Conservation (phyloP, 257 asterid genomes). For the Capsicum rhomboideum region DNA sequence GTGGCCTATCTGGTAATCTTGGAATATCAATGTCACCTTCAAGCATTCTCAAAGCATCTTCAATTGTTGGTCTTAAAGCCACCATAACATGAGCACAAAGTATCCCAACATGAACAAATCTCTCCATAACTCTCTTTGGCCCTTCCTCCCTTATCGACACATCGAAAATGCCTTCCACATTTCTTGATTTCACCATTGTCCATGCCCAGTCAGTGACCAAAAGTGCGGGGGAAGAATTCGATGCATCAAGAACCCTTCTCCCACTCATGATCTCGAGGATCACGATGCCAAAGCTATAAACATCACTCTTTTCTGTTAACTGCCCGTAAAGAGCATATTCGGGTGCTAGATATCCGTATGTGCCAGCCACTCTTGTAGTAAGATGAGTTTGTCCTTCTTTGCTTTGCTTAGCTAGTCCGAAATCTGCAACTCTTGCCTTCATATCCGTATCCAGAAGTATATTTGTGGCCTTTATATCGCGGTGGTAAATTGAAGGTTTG, state of each 20-base stretch:
- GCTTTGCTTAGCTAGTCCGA: slow-evolving; percentile 54
- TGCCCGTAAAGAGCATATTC: slow-evolving; percentile 59
- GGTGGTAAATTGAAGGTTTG: slow-evolving; percentile 49
- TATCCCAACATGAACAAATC: slow-evolving; percentile 44
- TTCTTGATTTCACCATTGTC: slow-evolving; percentile 26
- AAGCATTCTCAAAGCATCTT: slow-evolving; percentile 57
- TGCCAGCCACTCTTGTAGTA: slow-evolving; percentile 61
- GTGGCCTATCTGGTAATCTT: slow-evolving; percentile 35
- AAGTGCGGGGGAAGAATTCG: slow-evolving; percentile 12
- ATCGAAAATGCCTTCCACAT: slow-evolving; percentile 25
- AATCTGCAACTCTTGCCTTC: slow-evolving; percentile 50
- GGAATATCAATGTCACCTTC: slow-evolving; percentile 64
- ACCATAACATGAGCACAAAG: slow-evolving; percentile 65
- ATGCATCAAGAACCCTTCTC: slow-evolving; percentile 38
- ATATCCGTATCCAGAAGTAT: slow-evolving; percentile 48
- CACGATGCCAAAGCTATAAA: slow-evolving; percentile 46
- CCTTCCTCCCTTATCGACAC: slow-evolving; percentile 34
- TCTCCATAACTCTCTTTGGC: slow-evolving; percentile 49
- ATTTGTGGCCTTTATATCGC: slow-evolving; percentile 50
- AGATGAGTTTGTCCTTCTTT: slow-evolving; percentile 48
- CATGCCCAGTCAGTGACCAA: slow-evolving; percentile 64
- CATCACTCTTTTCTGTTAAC: slow-evolving; percentile 49
- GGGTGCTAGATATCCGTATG: slow-evolving; percentile 54
- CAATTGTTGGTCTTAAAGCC: slow-evolving; percentile 49
- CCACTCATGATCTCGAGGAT: slow-evolving; percentile 55